Evolutionary conservation across 768 basidiomycete species (phyloP).

Genomic region (Paxillus rubicundulus): DNA sequence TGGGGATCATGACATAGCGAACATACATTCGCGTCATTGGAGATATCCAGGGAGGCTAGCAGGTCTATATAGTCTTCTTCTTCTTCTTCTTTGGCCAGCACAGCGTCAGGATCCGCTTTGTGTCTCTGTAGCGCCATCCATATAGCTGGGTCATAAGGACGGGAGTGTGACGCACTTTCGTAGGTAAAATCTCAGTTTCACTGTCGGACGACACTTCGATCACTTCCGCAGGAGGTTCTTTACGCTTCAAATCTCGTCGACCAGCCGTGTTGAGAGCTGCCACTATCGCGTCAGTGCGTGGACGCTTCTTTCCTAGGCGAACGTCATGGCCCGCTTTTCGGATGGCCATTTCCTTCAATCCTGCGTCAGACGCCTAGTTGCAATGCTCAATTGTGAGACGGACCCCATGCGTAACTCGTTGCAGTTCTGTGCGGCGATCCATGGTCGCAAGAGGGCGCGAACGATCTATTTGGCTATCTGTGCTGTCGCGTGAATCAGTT

Average conservation of each 20-base stretch:
- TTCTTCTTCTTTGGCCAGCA: conserved; percentile 3
- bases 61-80: conserved; percentile 14
- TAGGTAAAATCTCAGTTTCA: conserved; percentile 18
- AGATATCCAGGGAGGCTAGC: conserved; percentile 28
- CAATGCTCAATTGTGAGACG: not conserved
- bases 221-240: conserved; percentile 13
- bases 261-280: conserved; percentile 14
- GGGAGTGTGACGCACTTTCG: conserved; percentile 17
- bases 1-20: not conserved
- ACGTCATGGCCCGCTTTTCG: conserved; percentile 12
- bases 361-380: conserved; percentile 6
- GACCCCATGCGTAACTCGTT: conserved; percentile 23
- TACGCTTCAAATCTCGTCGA: conserved; percentile 21
- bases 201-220: conserved; percentile 33
- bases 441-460: not conserved
- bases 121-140: conserved; percentile 17
- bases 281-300: conserved; percentile 11
- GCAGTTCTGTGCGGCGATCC: conserved; percentile 19
- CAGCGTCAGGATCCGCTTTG: conserved; percentile 5
- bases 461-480: not conserved
- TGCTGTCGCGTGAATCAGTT: not conserved
- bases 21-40: conserved; percentile 29
- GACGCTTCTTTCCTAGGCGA: conserved; percentile 21
- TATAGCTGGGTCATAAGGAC: not conserved
- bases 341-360: conserved; percentile 22